Conservation (phyloP, 257 asterid species). For the Penstemon barbatus region DNA sequence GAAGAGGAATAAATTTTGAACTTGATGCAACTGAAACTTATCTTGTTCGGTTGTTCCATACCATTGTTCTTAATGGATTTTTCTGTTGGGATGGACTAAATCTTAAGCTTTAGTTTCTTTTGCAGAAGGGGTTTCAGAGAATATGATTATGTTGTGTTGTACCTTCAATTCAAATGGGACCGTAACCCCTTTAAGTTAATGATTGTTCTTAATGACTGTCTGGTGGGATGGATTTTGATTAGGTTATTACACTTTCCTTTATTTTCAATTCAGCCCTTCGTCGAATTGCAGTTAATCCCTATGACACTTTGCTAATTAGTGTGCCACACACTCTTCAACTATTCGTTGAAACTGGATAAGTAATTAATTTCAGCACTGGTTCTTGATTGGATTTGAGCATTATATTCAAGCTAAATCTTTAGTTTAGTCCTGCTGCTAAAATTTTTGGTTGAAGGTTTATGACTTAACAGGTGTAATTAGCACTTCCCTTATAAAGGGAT, state of each 20-base stretch:
- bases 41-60: too few relatives aligned
- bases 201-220: too few relatives aligned
- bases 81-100: too few relatives aligned
- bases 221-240: not conserved
- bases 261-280: too few relatives aligned
- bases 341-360: not conserved
- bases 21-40: not conserved
- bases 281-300: too few relatives aligned
- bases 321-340: not conserved
- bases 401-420: conserved; percentile 7
- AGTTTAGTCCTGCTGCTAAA: not conserved
- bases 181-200: too few relatives aligned
- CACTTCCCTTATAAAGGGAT: conserved; percentile 55
- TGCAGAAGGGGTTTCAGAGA: too few relatives aligned
- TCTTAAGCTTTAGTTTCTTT: too few relatives aligned
- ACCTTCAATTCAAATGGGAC: too few relatives aligned
- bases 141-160: too few relatives aligned
- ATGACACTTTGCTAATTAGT: too few relatives aligned
- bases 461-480: conserved; percentile 77
- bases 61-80: too few relatives aligned
- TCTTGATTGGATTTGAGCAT: conserved; percentile 18
- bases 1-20: not conserved
- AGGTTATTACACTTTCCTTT: not conserved
- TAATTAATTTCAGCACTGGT: not conserved
- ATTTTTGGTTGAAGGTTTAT: conserved; percentile 70